Evolutionary conservation across 148 eudicot genomes (phyloP).

Genomic region (Fagopyrum esculentum): DNA sequence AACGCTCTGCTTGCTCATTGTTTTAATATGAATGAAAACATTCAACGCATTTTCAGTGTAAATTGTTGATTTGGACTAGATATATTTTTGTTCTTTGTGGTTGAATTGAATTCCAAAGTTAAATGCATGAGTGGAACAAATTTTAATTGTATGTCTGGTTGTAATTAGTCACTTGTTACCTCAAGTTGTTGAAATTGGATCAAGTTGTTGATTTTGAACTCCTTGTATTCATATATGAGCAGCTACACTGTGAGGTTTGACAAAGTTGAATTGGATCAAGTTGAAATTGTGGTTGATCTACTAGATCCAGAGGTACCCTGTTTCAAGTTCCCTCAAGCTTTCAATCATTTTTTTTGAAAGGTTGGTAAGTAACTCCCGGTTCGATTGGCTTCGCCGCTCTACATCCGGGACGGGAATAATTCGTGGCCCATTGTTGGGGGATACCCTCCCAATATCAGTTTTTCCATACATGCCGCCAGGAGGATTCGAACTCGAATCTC

Average conservation of each 20-base stretch:
- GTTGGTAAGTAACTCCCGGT: too few species aligned
- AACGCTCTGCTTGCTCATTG: neutral
- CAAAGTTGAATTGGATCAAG: conserved; percentile 65
- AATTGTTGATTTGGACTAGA: neutral
- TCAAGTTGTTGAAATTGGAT: conserved; percentile 48
- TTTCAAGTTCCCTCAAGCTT: neutral
- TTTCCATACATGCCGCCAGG: too few species aligned
- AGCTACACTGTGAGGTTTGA: conserved; percentile 79
- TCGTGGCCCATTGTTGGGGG: too few species aligned
- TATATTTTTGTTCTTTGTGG: neutral
- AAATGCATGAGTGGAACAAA: neutral
- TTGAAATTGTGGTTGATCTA: conserved; percentile 61
- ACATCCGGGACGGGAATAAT: too few species aligned
- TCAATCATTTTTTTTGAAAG: too few species aligned
- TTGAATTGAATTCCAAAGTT: neutral
- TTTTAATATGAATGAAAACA: neutral
- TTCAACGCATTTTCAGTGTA: neutral
- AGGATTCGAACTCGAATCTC: too few species aligned
- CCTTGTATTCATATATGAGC: conserved; percentile 14
- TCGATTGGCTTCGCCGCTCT: too few species aligned
- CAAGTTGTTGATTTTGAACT: conserved; percentile 28
- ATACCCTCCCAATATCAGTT: too few species aligned
- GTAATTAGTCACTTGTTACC: neutral
- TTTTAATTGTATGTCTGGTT: neutral
- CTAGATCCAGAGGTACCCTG: conserved; percentile 80